phyloP scores from a whole-genome alignment of 2,329 filamentous ascomycete species.

The Septoria petroselini region DNA sequence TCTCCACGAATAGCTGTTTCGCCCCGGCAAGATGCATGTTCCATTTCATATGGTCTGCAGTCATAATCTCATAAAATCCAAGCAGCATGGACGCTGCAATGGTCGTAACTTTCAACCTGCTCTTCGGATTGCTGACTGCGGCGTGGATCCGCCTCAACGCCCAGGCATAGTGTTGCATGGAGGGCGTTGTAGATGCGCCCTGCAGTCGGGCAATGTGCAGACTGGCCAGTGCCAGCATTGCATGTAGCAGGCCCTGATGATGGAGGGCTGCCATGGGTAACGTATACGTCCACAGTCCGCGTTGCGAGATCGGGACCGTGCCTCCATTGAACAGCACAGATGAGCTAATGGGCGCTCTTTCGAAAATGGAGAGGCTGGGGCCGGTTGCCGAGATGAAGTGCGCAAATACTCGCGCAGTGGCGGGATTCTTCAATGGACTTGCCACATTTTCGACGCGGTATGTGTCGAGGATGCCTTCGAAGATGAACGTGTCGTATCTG shows the following conservation, averaged over 20 bases:
- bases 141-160: constrained; percentile 74
- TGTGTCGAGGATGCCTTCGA: constrained; percentile 45
- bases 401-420: constrained; percentile 78
- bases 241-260: constrained; percentile 83
- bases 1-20: constrained; percentile 75
- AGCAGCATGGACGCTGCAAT: constrained; percentile 84
- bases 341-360: constrained; percentile 74
- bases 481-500: constrained; percentile 48
- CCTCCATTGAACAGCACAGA: constrained; percentile 62
- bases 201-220: constrained; percentile 85
- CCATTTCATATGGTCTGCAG: constrained; percentile 93
- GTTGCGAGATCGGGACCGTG: constrained; percentile 60
- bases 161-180: constrained; percentile 87
- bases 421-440: constrained; percentile 71
- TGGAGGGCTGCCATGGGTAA: constrained; percentile 80
- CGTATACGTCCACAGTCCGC: constrained; percentile 65
- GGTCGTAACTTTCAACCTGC: constrained; percentile 72
- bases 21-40: constrained; percentile 86
- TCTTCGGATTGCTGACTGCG: constrained; percentile 66
- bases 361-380: constrained; percentile 80
- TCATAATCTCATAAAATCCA: constrained; percentile 91
- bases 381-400: constrained; percentile 90
- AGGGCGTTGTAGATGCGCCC: constrained; percentile 68
- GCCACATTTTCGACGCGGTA: constrained; percentile 49
- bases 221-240: constrained; percentile 82